These are phyloP conservation scores for Sordariomycetes sp. DNA, from an alignment of 2,329 filamentous ascomycete species.

Conservation along the genomic window DNA sequence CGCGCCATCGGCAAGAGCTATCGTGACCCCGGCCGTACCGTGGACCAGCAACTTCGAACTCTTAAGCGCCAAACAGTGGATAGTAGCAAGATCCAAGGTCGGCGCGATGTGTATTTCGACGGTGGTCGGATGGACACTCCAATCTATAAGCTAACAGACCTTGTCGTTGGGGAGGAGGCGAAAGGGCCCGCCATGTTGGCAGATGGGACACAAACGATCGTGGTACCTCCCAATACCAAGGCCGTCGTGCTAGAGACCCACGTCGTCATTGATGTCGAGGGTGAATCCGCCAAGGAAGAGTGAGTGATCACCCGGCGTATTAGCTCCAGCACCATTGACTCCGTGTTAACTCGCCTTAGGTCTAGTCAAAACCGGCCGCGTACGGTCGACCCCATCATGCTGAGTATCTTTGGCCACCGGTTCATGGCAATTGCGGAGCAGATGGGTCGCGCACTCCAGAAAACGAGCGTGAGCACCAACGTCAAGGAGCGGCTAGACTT, in stretches of 20 bases:
- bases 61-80: slow-evolving; percentile 44
- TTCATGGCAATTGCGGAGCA: slow-evolving; percentile 83
- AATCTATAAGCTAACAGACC: slow-evolving; percentile 67
- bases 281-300: neutral
- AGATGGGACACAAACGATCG: slow-evolving; percentile 82
- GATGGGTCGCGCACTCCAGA: slow-evolving; percentile 69
- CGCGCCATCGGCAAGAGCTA: slow-evolving; percentile 85
- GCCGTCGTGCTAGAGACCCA: slow-evolving; percentile 76
- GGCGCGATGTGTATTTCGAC: slow-evolving; percentile 68
- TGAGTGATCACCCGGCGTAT: neutral
- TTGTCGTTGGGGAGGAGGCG: slow-evolving; percentile 59
- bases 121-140: slow-evolving; percentile 65
- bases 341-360: neutral
- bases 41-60: slow-evolving; percentile 68
- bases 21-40: slow-evolving; percentile 63
- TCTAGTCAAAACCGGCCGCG: neutral
- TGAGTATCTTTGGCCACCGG: slow-evolving; percentile 68
- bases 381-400: slow-evolving; percentile 54
- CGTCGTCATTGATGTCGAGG: slow-evolving; percentile 67
- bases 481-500: slow-evolving; percentile 76
- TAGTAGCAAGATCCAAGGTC: slow-evolving; percentile 49
- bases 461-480: slow-evolving; percentile 69
- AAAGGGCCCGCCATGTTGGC: slow-evolving; percentile 75
- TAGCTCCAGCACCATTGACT: too few species aligned
- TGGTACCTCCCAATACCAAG: slow-evolving; percentile 65